Percentiles rank a stretch among this genome's conserved stretches.
These are phyloP conservation scores for Aspergillus hiratsukae DNA, from an alignment of 2,329 filamentous ascomycete species.

Conservation along the genomic window DNA sequence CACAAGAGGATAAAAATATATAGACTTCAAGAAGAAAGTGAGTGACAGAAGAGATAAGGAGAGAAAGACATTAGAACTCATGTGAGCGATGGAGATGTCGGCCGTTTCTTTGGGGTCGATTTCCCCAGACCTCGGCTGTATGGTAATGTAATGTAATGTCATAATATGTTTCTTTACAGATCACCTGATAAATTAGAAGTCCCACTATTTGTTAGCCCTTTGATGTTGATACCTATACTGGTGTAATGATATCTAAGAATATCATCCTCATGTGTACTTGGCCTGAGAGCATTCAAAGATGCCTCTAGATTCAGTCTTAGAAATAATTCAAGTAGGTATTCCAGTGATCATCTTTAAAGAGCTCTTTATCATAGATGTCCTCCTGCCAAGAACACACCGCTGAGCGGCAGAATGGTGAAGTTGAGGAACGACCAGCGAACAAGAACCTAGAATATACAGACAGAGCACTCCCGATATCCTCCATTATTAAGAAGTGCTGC, in stretches of 20 bases:
- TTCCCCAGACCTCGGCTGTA: slow-evolving; percentile 17
- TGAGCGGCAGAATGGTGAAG: neutral
- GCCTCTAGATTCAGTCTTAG: no score
- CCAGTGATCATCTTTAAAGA: no score
- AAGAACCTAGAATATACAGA: neutral
- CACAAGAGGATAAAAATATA: neutral
- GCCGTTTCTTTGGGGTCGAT: neutral
- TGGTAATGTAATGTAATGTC: neutral
- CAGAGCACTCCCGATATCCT: neutral
- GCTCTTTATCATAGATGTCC: no score
- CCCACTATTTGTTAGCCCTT: no score
- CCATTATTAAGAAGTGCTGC: neutral
- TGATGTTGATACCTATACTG: neutral
- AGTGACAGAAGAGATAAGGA: slow-evolving; percentile 3
- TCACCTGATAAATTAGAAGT: neutral
- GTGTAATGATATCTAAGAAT: no score
- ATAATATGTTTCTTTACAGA: neutral
- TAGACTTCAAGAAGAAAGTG: neutral
- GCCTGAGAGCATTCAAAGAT: no score
- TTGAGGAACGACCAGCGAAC: neutral
- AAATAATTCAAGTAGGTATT: neutral
- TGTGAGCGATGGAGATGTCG: slow-evolving; percentile 2
- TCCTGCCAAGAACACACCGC: neutral
- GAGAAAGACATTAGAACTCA: slow-evolving; percentile 6
- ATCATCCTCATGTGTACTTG: no score